Evolutionary conservation across 768 basidiomycete genomes (phyloP).

Genomic region (Atractiella rhizophila): DNA sequence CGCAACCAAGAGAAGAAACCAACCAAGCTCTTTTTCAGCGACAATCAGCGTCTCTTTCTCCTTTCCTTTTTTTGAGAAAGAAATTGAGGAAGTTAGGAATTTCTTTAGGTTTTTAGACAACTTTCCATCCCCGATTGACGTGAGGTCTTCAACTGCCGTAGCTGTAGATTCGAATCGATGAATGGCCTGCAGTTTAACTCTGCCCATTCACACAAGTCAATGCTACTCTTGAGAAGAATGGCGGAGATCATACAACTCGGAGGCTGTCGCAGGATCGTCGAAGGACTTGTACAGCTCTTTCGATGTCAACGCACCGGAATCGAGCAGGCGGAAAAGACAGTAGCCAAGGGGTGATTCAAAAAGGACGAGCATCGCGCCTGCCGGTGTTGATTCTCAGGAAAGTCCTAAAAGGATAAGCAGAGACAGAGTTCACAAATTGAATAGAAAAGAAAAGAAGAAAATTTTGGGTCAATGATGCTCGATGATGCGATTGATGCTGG

Average conservation of each 20-base stretch:
- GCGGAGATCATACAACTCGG: constrained; percentile 50
- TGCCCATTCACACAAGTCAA: constrained; percentile 19
- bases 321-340: constrained; percentile 65
- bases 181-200: constrained; percentile 75
- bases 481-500: no score
- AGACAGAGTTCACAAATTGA: no score
- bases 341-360: constrained; percentile 92
- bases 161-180: constrained; percentile 95
- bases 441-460: no score
- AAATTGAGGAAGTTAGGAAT: constrained; percentile 65
- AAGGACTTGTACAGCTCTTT: constrained; percentile 79
- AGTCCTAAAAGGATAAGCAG: no score
- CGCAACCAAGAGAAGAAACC: constrained; percentile 16
- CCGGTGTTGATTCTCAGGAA: no score
- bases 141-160: constrained; percentile 86
- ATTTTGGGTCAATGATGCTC: no score
- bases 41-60: constrained; percentile 58
- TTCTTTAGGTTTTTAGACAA: constrained; percentile 76
- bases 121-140: constrained; percentile 74
- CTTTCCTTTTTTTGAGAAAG: no score
- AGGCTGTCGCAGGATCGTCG: constrained; percentile 71
- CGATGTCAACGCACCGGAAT: constrained; percentile 46
- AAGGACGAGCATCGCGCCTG: constrained; percentile 64
- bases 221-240: background rate
- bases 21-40: constrained; percentile 71